These are phyloP conservation scores for Dorcoceras hygrometricum DNA, from an alignment of 257 asterid species.

Conservation along the genomic window DNA sequence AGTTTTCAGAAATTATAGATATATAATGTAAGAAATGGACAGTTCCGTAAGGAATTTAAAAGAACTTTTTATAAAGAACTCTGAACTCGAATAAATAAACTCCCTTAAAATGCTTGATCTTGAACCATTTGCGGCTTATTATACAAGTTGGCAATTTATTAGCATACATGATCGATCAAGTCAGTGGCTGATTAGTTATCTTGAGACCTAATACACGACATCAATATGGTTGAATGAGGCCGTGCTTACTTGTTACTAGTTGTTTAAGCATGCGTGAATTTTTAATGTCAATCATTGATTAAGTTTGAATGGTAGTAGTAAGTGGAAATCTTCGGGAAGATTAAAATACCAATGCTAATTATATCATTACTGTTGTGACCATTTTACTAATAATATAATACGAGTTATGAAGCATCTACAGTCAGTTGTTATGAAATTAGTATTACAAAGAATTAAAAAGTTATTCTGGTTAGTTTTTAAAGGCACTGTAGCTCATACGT, in stretches of 20 bases:
- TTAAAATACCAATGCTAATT: too few relatives aligned
- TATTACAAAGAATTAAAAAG: too few relatives aligned
- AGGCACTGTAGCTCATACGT: too few relatives aligned
- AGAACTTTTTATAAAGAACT: background rate
- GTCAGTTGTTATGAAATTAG: too few relatives aligned
- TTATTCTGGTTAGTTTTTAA: too few relatives aligned
- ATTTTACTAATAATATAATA: too few relatives aligned
- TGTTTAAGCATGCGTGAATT: constrained; percentile 29
- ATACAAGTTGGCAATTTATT: background rate
- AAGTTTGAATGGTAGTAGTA: background rate
- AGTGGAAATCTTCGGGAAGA: too few relatives aligned
- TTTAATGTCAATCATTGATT: constrained; percentile 17
- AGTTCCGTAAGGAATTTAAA: background rate
- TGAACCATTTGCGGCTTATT: background rate
- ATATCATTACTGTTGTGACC: too few relatives aligned
- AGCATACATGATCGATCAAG: background rate
- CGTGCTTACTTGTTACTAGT: constrained; percentile 19
- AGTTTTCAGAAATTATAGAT: background rate
- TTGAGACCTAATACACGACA: constrained; percentile 30
- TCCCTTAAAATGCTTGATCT: background rate
- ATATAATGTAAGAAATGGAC: background rate
- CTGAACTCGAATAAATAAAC: background rate
- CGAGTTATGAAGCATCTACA: too few relatives aligned
- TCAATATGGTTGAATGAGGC: constrained; percentile 33
- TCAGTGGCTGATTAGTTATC: constrained; percentile 1